Conservation (phyloP, 108 stramenopile species). For the Skeletonema grethae region DNA sequence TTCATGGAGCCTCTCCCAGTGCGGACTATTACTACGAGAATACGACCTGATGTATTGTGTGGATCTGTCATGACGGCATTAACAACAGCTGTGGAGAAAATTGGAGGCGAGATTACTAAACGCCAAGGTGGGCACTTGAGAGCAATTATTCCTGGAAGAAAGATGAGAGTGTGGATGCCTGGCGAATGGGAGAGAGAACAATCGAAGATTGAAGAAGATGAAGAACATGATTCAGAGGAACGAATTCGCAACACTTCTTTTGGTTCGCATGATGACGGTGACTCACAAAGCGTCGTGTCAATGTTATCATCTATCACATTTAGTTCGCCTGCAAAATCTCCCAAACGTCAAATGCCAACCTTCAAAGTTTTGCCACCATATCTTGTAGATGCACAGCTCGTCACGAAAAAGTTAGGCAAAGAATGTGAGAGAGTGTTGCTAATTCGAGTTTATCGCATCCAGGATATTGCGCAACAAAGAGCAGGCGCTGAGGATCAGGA, state of each 20-base stretch:
- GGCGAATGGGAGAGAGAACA: conserved; percentile 35
- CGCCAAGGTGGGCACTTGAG: conserved; percentile 45
- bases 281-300: conserved; percentile 33
- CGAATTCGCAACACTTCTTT: neutral
- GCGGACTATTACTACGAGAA: conserved; percentile 72
- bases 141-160: conserved; percentile 33
- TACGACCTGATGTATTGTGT: conserved; percentile 89
- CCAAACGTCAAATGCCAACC: conserved; percentile 25
- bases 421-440: conserved; percentile 66
- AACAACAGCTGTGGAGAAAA: conserved; percentile 33
- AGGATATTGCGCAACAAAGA: conserved; percentile 36
- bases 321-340: conserved; percentile 13
- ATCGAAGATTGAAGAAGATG: conserved; percentile 1
- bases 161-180: conserved; percentile 27
- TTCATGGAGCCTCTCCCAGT: conserved; percentile 53
- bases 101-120: conserved; percentile 51
- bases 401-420: conserved; percentile 64
- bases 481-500: conserved; percentile 27
- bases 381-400: conserved; percentile 77
- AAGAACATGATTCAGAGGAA: conserved; percentile 4
- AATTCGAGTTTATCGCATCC: conserved; percentile 66
- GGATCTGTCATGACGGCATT: conserved; percentile 55
- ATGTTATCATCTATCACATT: conserved; percentile 30
- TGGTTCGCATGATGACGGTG: conserved; percentile 15
- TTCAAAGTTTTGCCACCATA: conserved; percentile 52